A percentile compares a stretch with the other conserved stretches of the same genome.
Conservation (phyloP, 2,329 filamentous ascomycete species). For the Sodiomyces alkalinus region DNA sequence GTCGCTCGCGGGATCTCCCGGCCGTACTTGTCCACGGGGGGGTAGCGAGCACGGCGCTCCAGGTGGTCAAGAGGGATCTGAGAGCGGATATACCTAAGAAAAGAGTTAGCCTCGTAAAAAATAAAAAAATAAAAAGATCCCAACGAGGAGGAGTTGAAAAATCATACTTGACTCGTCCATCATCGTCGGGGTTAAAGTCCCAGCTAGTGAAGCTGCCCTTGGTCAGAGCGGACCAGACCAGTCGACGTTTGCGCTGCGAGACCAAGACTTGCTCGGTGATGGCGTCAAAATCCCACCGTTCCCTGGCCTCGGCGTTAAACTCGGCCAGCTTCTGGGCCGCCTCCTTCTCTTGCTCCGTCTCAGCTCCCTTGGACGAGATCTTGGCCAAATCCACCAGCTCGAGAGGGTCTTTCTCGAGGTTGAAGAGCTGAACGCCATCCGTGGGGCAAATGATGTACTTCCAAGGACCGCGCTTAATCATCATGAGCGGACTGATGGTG, state of each 20-base stretch:
- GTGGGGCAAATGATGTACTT: constrained; percentile 81
- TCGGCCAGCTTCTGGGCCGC: constrained; percentile 37
- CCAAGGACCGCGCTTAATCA: constrained; percentile 82
- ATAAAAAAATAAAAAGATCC: background rate
- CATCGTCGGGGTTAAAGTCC: constrained; percentile 68
- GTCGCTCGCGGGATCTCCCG: constrained; percentile 24
- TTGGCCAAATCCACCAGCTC: constrained; percentile 62
- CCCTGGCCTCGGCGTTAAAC: constrained; percentile 58
- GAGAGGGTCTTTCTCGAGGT: constrained; percentile 58
- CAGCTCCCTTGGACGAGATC: constrained; percentile 20
- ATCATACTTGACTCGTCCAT: constrained; percentile 53
- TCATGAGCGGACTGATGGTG: constrained; percentile 76
- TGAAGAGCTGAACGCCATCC: constrained; percentile 73
- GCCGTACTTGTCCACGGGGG: constrained; percentile 43
- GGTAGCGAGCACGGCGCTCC: constrained; percentile 61
- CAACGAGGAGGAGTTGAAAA: constrained; percentile 15
- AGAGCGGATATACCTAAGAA: constrained; percentile 63
- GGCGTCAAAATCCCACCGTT: constrained; percentile 65
- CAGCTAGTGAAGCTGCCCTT: constrained; percentile 64
- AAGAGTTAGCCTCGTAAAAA: background rate
- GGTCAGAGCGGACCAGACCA: constrained; percentile 69
- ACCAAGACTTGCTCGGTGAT: constrained; percentile 62
- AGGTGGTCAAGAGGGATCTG: constrained; percentile 69
- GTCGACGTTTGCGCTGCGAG: constrained; percentile 63
- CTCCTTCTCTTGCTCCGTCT: constrained; percentile 28